These are phyloP conservation scores for Candida xyloterini DNA, from an alignment of 805 yeast species.

Conservation along the genomic window DNA sequence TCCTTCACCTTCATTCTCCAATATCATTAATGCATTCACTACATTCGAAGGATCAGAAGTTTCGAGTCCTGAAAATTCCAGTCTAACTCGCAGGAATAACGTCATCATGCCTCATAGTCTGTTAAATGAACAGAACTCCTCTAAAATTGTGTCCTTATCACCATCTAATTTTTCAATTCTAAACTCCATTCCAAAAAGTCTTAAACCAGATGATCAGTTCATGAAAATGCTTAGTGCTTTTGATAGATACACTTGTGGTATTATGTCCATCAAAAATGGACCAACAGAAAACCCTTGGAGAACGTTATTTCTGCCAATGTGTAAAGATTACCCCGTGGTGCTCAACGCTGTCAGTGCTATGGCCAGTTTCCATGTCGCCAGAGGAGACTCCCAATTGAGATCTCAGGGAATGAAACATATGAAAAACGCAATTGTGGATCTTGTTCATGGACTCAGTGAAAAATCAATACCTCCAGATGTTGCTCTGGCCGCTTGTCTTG, in stretches of 20 bases:
- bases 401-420: conserved; percentile 53
- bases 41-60: conserved; percentile 25
- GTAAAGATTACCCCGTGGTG: conserved; percentile 52
- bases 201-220: conserved; percentile 30
- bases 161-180: conserved; percentile 4
- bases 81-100: conserved; percentile 10
- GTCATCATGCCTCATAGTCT: conserved; percentile 14
- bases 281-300: conserved; percentile 70
- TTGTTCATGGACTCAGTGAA: conserved; percentile 52
- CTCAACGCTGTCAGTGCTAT: conserved; percentile 64
- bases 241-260: conserved; percentile 46
- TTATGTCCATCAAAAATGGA: conserved; percentile 64
- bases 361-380: conserved; percentile 59
- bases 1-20: conserved; percentile 28
- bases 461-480: conserved; percentile 56
- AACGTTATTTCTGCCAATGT: conserved; percentile 52
- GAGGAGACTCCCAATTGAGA: conserved; percentile 43
- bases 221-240: conserved; percentile 35
- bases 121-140: background rate
- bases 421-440: conserved; percentile 56
- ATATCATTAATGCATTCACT: conserved; percentile 28
- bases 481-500: conserved; percentile 62
- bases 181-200: conserved; percentile 20
- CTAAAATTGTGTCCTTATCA: background rate
- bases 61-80: conserved; percentile 28